These are phyloP conservation scores for Kwoniella dejecticola DNA, from an alignment of 768 basidiomycete genomes.

Conservation along the genomic window DNA sequence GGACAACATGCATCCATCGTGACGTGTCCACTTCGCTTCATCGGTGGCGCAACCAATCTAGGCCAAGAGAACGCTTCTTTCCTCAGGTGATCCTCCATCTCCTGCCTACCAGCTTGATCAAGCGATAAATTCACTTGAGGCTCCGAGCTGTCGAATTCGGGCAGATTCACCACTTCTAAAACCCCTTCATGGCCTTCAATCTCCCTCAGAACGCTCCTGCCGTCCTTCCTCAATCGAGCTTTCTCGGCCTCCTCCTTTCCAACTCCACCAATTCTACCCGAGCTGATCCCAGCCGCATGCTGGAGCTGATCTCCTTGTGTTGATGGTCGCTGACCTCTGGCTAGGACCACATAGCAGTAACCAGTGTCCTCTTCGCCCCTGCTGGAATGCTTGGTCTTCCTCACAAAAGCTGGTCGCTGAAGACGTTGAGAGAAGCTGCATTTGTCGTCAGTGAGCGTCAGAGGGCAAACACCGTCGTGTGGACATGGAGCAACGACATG, in stretches of 20 bases:
- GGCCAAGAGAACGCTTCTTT: slow-evolving; percentile 85
- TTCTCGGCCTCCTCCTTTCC: slow-evolving; percentile 44
- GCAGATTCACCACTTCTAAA: slow-evolving; percentile 38
- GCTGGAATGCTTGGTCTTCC: slow-evolving; percentile 81
- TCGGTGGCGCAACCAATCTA: slow-evolving; percentile 83
- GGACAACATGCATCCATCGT: slow-evolving; percentile 84
- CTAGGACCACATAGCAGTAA: slow-evolving; percentile 88
- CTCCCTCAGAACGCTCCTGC: slow-evolving; percentile 31
- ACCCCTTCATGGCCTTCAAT: slow-evolving; percentile 29
- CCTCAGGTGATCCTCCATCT: slow-evolving; percentile 59
- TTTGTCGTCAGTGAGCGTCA: slow-evolving; percentile 56
- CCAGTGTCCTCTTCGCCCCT: slow-evolving; percentile 81
- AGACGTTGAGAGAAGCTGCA: slow-evolving; percentile 88
- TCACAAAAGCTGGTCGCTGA: slow-evolving; percentile 80
- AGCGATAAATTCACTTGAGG: no score
- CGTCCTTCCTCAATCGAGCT: slow-evolving; percentile 31
- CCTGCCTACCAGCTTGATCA: slow-evolving; percentile 1
- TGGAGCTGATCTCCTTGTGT: background rate
- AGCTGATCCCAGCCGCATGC: slow-evolving; percentile 9
- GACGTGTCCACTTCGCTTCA: slow-evolving; percentile 88
- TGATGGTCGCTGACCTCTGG: slow-evolving; percentile 72
- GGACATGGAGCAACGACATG: slow-evolving; percentile 68
- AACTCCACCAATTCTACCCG: slow-evolving; percentile 40
- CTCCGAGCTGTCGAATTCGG: slow-evolving; percentile 1
- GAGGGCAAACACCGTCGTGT: slow-evolving; percentile 81